Conservation (phyloP, 2,329 filamentous ascomycete genomes). For the Diaporthe ilicicola region DNA sequence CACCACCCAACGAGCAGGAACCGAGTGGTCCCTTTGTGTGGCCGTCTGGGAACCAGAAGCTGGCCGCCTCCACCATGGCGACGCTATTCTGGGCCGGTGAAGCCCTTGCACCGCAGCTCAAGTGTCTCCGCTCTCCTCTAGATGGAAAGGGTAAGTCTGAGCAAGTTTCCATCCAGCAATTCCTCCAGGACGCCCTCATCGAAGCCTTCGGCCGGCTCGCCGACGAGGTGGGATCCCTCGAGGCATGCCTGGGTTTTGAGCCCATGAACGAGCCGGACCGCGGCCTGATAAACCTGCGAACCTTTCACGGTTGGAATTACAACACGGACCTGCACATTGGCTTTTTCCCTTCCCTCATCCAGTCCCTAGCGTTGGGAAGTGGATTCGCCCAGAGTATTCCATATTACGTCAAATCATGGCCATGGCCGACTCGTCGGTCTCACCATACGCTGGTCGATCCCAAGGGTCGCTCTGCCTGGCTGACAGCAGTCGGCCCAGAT, state of each 20-base stretch:
- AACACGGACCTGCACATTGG: slow-evolving; percentile 53
- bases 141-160: not conserved
- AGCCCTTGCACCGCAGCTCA: slow-evolving; percentile 37
- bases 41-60: slow-evolving; percentile 49
- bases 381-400: slow-evolving; percentile 48
- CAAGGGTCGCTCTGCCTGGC: slow-evolving; percentile 47
- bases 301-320: slow-evolving; percentile 51
- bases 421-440: slow-evolving; percentile 48
- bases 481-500: slow-evolving; percentile 34
- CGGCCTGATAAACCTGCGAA: slow-evolving; percentile 49
- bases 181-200: slow-evolving; percentile 44
- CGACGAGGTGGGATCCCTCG: slow-evolving; percentile 43
- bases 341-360: slow-evolving; percentile 47
- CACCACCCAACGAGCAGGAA: slow-evolving; percentile 41
- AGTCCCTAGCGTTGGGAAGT: slow-evolving; percentile 51
- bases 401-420: slow-evolving; percentile 53
- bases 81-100: slow-evolving; percentile 42
- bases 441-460: slow-evolving; percentile 47
- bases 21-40: slow-evolving; percentile 48
- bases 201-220: slow-evolving; percentile 47
- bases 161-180: slow-evolving; percentile 40
- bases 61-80: slow-evolving; percentile 45
- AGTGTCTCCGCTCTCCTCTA: slow-evolving; percentile 31
- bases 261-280: slow-evolving; percentile 54
- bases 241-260: slow-evolving; percentile 50